phyloP scores from a whole-genome alignment of 2,329 filamentous ascomycete species.

The Colletotrichum higginsianum region DNA sequence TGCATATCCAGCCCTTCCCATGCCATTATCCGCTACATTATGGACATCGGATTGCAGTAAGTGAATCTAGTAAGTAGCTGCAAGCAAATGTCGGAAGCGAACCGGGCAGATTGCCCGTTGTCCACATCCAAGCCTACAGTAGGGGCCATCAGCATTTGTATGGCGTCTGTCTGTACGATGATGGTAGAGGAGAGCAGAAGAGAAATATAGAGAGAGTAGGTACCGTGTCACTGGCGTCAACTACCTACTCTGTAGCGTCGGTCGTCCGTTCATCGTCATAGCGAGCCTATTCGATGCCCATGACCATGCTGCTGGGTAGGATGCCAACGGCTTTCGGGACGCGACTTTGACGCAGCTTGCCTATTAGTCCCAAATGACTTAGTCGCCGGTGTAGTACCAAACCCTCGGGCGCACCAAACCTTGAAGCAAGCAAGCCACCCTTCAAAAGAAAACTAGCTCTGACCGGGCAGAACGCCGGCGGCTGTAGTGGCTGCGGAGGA shows the following conservation, averaged over 20 bases:
- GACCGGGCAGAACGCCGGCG: not conserved
- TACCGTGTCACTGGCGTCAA: not conserved
- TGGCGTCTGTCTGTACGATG: not conserved
- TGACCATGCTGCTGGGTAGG: slow-evolving; percentile 2
- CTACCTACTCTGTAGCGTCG: not conserved
- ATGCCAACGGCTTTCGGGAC: slow-evolving; percentile 29
- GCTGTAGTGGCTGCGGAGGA: slow-evolving; percentile 16
- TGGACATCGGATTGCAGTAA: not conserved
- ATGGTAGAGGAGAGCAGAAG: not conserved
- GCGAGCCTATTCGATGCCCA: slow-evolving; percentile 14
- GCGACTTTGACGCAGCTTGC: not conserved
- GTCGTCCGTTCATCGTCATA: not conserved
- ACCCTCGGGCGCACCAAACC: slow-evolving; percentile 29
- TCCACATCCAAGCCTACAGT: not conserved
- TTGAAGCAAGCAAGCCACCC: slow-evolving; percentile 8
- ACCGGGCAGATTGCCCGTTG: not conserved
- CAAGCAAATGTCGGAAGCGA: not conserved
- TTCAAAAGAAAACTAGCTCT: slow-evolving; percentile 17
- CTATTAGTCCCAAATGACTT: slow-evolving; percentile 15
- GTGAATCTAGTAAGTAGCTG: not conserved
- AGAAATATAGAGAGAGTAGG: not conserved
- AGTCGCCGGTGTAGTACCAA: slow-evolving; percentile 30
- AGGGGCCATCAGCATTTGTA: not conserved
- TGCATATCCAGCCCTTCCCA: no score
- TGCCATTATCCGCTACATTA: not conserved